phyloP scores from a whole-genome alignment of 1,284 basidiomycete species.

The Rhizopogon hawkerae region DNA sequence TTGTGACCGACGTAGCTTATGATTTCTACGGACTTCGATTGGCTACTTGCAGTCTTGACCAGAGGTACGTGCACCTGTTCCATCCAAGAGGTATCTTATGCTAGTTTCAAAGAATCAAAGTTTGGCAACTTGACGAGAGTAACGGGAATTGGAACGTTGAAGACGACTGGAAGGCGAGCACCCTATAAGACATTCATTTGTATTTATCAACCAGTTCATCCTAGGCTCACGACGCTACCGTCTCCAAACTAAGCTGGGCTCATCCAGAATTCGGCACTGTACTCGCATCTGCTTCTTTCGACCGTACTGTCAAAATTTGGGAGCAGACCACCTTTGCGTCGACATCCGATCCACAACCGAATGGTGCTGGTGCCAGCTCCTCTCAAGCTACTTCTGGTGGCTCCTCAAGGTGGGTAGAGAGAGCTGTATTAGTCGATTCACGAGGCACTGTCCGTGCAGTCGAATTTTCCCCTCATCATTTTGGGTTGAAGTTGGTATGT shows the following conservation, averaged over 20 bases:
- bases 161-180: conserved; percentile 80
- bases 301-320: conserved; percentile 86
- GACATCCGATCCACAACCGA: conserved; percentile 28
- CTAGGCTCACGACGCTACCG: conserved; percentile 83
- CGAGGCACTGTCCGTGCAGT: conserved; percentile 77
- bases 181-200: conserved; percentile 4
- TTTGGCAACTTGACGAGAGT: conserved; percentile 67
- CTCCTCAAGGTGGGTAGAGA: conserved; percentile 63
- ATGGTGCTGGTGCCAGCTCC: conserved; percentile 17
- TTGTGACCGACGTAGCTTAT: conserved; percentile 78
- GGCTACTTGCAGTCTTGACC: conserved; percentile 71
- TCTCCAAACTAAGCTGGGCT: conserved; percentile 79
- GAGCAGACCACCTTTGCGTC: conserved; percentile 48
- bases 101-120: conserved; percentile 55
- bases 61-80: conserved; percentile 39
- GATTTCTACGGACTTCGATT: conserved; percentile 83
- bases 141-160: conserved; percentile 68
- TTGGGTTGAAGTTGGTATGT: conserved; percentile 79
- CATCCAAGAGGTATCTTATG: conserved; percentile 5
- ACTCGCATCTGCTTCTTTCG: conserved; percentile 78
- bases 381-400: conserved; percentile 22
- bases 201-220: conserved; percentile 8
- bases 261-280: conserved; percentile 85
- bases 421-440: conserved; percentile 70
- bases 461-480: conserved; percentile 79